Base-by-base conservation (phyloP, 1,284 basidiomycete species). In the Rhodofomes roseus region DNA sequence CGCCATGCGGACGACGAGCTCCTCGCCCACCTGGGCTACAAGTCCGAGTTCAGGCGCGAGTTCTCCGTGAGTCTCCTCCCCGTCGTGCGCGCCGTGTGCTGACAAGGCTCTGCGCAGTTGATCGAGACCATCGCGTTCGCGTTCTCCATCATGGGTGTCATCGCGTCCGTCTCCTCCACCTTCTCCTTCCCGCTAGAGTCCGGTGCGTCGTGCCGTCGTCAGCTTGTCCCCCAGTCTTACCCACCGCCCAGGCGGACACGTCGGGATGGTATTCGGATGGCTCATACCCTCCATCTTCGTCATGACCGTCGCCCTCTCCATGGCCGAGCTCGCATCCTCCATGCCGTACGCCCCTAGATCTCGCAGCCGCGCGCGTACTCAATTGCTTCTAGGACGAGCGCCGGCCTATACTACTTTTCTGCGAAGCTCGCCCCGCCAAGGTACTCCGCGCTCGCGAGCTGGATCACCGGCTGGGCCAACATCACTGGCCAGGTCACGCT, bases 261-360 rank as follows among this genome's bases (percentile, higher is more conserved):
- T 89, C 27, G 88, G 89, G 22, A 85, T 91, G 80, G 81, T 90
- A 8, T 91, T 86, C 74, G 89, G 89, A 23, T 92, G 89, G 89
- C 72, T 89, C 22, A 86, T 91, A 60, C 89, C 89, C 3, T 81
- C 77, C 62, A 75, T 87, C 55, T 89, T 90, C 63, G 88, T 92
- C 40, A 77, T 85, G 73, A 76, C 80, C 6, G 77, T 90, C 20
- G 87, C 88, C 3, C 76, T 83, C 11, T 85, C 81, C n/a, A 82
- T 91, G 77, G 89, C 89, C 4, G 89, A 91, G 67, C 67, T 92
- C 25, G 79, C 85, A 2, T 89, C 87, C 4, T 81, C 88, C 3
- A 91, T 91, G 89, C 89, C 89, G 83, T 90, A 71, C 69, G 84
- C 79, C 31, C 31, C 31, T 34, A 4, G 5, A 5, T 11, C 31